Percentiles rank a stretch among this genome's conserved stretches.
These are phyloP conservation scores for Daldinia sp. DNA, from an alignment of 2,329 filamentous ascomycete species.

Conservation along the genomic window DNA sequence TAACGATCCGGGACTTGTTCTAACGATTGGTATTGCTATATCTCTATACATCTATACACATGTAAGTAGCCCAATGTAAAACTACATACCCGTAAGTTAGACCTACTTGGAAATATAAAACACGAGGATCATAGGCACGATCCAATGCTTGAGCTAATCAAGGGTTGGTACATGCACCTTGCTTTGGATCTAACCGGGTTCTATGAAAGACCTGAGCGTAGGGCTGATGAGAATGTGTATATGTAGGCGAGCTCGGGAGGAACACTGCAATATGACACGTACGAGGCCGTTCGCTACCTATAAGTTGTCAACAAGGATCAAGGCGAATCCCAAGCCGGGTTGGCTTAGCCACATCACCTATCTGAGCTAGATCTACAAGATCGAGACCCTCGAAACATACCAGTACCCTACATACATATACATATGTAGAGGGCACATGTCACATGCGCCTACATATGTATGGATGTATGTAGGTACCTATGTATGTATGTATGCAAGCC, in stretches of 20 bases:
- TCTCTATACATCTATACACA: background rate
- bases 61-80: background rate
- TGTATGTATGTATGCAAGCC: constrained; percentile 30
- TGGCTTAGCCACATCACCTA: constrained; percentile 1
- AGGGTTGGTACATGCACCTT: background rate
- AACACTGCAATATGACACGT: background rate
- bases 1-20: background rate
- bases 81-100: background rate
- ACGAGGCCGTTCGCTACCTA: constrained; percentile 3
- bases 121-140: background rate
- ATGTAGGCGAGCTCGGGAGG: background rate
- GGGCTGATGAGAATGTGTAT: background rate
- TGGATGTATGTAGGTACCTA: constrained; percentile 18
- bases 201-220: background rate
- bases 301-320: background rate
- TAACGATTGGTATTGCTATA: background rate
- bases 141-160: background rate
- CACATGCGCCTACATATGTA: constrained; percentile 18
- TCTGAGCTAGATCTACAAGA: constrained; percentile 16
- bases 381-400: constrained; percentile 3
- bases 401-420: constrained; percentile 21
- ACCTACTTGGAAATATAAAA: constrained; percentile 1
- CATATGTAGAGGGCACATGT: too few species aligned
- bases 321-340: constrained; percentile 19
- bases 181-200: constrained; percentile 6